These are phyloP conservation scores for Salvia rosmarinus DNA, from an alignment of 257 asterid genomes.

Conservation along the genomic window DNA sequence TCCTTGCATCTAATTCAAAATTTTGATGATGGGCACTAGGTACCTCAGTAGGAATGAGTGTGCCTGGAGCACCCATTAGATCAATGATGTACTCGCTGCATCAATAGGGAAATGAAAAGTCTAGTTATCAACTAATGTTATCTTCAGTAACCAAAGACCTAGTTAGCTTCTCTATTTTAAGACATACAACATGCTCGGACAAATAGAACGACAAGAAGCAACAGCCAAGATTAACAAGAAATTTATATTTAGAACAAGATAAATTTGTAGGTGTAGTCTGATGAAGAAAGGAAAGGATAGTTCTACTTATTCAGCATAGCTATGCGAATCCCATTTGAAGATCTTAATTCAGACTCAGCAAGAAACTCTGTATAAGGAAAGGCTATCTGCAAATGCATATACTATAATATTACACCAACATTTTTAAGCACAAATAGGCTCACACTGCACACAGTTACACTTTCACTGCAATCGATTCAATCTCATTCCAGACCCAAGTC, in stretches of 20 bases:
- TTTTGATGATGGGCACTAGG: conserved; percentile 66
- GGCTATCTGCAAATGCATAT: conserved; percentile 13
- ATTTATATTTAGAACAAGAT: neutral
- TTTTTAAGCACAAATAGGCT: conserved; percentile 7
- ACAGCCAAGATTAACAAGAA: conserved; percentile 13
- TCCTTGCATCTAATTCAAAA: conserved; percentile 60
- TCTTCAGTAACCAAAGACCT: neutral
- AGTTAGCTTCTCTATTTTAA: neutral
- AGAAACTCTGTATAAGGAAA: neutral
- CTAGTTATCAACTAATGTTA: conserved; percentile 3
- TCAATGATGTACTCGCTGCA: conserved; percentile 97
- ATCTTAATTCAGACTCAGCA: neutral
- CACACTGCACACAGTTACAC: neutral
- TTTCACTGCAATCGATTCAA: conserved; percentile 3
- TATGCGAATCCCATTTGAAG: conserved; percentile 12
- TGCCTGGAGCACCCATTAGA: conserved; percentile 99
- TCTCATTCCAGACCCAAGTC: neutral
- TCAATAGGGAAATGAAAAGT: conserved; percentile 25
- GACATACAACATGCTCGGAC: conserved; percentile 4
- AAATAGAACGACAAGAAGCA: conserved; percentile 1
- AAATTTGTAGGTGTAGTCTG: conserved; percentile 12
- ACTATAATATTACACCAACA: conserved; percentile 6
- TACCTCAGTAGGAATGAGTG: conserved; percentile 88
- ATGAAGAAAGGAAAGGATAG: conserved; percentile 4
- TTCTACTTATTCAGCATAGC: conserved; percentile 17